These are phyloP conservation scores for Corymbia citriodora DNA, from an alignment of 441 rosid species.

Conservation along the genomic window DNA sequence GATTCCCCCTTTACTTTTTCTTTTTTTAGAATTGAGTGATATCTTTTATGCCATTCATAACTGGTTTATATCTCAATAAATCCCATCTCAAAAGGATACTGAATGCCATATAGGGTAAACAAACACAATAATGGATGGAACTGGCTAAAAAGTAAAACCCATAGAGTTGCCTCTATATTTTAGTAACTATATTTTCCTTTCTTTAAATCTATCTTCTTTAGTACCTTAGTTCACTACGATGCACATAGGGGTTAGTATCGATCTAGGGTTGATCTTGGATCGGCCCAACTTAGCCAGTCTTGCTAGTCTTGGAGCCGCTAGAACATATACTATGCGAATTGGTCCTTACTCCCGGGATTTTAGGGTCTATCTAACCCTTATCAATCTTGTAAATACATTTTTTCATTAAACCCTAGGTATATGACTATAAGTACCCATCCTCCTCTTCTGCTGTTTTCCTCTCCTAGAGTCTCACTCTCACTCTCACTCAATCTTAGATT, in stretches of 20 bases:
- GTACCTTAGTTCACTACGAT: not conserved
- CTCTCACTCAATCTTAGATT: not conserved
- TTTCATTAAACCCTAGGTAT: not conserved
- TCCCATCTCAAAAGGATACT: not conserved
- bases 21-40: not conserved
- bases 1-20: not conserved
- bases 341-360: too few species aligned
- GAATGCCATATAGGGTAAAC: not conserved
- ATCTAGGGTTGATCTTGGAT: not conserved
- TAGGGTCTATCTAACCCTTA: too few species aligned
- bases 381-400: too few species aligned
- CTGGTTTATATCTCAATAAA: not conserved
- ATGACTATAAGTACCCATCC: not conserved
- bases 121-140: not conserved
- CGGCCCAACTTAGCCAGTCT: rapidly evolving
- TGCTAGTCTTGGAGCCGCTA: not conserved
- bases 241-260: not conserved
- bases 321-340: rapidly evolving
- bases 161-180: not conserved
- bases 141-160: not conserved
- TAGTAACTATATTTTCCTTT: not conserved
- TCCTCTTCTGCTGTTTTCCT: not conserved
- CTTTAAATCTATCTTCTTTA: not conserved
- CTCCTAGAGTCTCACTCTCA: not conserved
- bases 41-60: not conserved